phyloP scores from a whole-genome alignment of 371 early-diverging fungal genomes.

The Haplosporangium sp. region DNA sequence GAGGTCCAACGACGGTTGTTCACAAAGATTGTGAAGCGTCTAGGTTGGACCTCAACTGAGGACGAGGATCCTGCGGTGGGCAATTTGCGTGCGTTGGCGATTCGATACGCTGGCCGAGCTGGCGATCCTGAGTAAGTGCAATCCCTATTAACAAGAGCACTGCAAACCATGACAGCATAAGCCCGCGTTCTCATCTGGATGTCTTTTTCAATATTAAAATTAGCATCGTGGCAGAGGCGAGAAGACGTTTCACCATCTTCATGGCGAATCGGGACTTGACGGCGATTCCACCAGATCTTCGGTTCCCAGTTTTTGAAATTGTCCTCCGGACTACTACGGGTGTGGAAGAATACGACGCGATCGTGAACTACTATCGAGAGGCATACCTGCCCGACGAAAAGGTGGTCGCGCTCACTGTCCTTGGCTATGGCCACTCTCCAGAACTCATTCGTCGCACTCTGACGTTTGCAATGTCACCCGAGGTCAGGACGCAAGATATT shows the following conservation, averaged over 20 bases:
- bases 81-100: constrained; percentile 61
- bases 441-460: constrained; percentile 70
- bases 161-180: no score
- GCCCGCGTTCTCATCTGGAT: no score
- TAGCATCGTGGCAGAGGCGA: constrained; percentile 67
- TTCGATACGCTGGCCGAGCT: constrained; percentile 61
- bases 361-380: constrained; percentile 80
- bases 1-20: constrained; percentile 64
- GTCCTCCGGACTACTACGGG: constrained; percentile 74
- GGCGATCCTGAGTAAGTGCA: constrained; percentile 56
- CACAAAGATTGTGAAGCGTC: constrained; percentile 58
- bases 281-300: constrained; percentile 86
- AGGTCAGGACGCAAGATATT: constrained; percentile 88
- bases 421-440: constrained; percentile 77
- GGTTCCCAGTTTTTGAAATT: constrained; percentile 82
- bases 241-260: constrained; percentile 67
- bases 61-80: constrained; percentile 59
- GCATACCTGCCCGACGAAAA: constrained; percentile 79
- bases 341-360: constrained; percentile 79
- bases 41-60: constrained; percentile 68
- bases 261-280: constrained; percentile 62
- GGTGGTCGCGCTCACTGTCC: constrained; percentile 76
- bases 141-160: no score
- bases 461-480: constrained; percentile 73
- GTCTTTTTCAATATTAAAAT: no score